A percentile compares a stretch with the other conserved stretches of the same genome.
Conservation (phyloP, 2,329 filamentous ascomycete genomes). For the Phaeophleospora eucalypticola region DNA sequence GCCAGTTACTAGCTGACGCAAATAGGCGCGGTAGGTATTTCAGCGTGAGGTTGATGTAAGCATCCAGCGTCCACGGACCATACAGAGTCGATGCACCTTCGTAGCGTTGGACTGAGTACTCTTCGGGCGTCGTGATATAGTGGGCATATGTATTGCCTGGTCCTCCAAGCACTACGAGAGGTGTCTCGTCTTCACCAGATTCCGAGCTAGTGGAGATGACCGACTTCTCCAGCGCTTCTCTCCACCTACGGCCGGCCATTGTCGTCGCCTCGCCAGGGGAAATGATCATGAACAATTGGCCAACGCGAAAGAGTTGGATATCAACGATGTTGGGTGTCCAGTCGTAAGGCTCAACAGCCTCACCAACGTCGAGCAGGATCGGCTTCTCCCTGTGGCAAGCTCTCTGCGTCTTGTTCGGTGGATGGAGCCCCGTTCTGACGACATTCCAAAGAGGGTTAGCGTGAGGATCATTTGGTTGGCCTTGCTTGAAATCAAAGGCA, state of each 20-base stretch:
- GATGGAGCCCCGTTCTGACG: slow-evolving; percentile 68
- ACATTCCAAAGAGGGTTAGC: slow-evolving; percentile 75
- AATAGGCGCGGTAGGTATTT: slow-evolving; percentile 64
- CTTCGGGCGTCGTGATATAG: slow-evolving; percentile 73
- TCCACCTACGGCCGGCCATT: slow-evolving; percentile 88
- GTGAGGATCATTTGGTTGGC: slow-evolving; percentile 67
- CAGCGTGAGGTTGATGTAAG: slow-evolving; percentile 84
- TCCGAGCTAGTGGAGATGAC: slow-evolving; percentile 25
- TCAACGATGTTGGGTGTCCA: slow-evolving; percentile 94
- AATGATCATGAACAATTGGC: slow-evolving; percentile 78
- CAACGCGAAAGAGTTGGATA: slow-evolving; percentile 77
- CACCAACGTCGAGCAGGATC: slow-evolving; percentile 82
- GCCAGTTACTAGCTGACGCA: slow-evolving; percentile 35
- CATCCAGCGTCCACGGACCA: slow-evolving; percentile 74
- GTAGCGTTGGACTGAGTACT: slow-evolving; percentile 81
- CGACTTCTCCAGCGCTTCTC: slow-evolving; percentile 61
- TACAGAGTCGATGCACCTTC: slow-evolving; percentile 92
- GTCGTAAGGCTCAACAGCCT: slow-evolving; percentile 69
- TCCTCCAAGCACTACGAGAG: slow-evolving; percentile 78
- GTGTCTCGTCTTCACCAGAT: slow-evolving; percentile 44
- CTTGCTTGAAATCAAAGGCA: slow-evolving; percentile 89
- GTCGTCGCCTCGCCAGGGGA: slow-evolving; percentile 85
- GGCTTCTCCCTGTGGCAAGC: slow-evolving; percentile 78
- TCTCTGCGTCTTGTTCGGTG: slow-evolving; percentile 65
- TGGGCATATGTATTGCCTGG: slow-evolving; percentile 89